Percentiles rank a stretch among this genome's conserved stretches.
Conservation (phyloP, 176 grass and related monocot species). For the Eleusine coracana region DNA sequence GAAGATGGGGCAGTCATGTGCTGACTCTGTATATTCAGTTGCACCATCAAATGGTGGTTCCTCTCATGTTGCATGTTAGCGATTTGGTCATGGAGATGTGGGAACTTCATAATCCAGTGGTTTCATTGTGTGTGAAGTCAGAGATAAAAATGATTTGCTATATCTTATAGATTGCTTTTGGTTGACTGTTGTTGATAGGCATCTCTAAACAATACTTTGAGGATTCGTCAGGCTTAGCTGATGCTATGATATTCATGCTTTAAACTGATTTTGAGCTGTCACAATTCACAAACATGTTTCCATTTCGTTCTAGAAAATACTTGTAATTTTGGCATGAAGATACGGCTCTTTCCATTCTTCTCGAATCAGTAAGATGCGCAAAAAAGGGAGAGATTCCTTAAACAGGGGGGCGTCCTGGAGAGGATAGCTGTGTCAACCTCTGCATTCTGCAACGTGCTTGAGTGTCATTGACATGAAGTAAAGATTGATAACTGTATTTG, state of each 20-base stretch:
- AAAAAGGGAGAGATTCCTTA: background rate
- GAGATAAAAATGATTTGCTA: background rate
- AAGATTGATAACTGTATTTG: background rate
- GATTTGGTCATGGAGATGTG: background rate
- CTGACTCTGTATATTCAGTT: background rate
- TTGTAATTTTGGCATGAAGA: background rate
- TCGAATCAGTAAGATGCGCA: background rate
- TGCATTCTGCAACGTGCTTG: background rate
- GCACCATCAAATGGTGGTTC: background rate
- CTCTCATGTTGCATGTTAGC: background rate
- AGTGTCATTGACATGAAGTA: background rate
- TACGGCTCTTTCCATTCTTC: background rate
- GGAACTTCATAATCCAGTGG: background rate
- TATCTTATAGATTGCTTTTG: background rate
- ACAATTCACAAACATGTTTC: background rate
- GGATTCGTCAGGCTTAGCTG: background rate
- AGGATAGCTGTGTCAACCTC: background rate
- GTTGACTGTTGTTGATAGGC: background rate
- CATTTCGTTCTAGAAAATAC: background rate
- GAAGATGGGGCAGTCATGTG: background rate
- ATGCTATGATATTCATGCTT: background rate
- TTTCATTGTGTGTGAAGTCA: background rate
- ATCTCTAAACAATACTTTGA: background rate
- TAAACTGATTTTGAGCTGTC: slow-evolving; percentile 4
- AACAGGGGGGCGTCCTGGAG: background rate